Evolutionary conservation across 768 basidiomycete species (phyloP).

Genomic region (Podaxis sp.): DNA sequence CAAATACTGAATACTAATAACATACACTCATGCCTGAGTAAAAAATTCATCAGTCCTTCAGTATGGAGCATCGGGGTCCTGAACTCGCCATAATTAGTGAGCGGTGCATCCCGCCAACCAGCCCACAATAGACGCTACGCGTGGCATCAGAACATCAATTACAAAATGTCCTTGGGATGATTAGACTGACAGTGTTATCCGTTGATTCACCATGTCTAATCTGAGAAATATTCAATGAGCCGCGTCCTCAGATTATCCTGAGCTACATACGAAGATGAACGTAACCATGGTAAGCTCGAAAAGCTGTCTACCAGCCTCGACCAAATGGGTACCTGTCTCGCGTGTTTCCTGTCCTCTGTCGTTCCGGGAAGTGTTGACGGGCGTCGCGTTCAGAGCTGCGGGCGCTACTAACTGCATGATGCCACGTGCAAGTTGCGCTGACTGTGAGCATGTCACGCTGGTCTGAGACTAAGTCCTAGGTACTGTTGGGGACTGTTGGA

Average conservation of each 20-base stretch:
- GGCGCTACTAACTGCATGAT: background rate
- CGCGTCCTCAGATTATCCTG: background rate
- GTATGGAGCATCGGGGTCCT: background rate
- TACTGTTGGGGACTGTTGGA: too few relatives aligned
- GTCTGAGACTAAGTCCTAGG: too few relatives aligned
- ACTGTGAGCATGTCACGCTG: too few relatives aligned
- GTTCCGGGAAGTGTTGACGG: background rate
- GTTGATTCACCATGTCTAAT: constrained; percentile 77
- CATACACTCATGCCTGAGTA: constrained; percentile 55
- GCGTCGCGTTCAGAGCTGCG: background rate
- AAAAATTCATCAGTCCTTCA: background rate
- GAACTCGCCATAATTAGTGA: constrained; percentile 70
- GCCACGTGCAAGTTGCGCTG: background rate
- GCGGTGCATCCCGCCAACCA: constrained; percentile 71
- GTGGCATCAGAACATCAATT: constrained; percentile 3
- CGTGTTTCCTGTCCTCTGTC: background rate
- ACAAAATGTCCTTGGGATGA: background rate
- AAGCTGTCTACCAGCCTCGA: background rate
- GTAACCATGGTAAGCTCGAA: constrained; percentile 27
- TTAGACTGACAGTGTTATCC: constrained; percentile 63
- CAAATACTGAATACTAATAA: constrained; percentile 18
- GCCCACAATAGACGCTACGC: constrained; percentile 55
- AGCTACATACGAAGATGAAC: constrained; percentile 40
- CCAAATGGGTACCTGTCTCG: background rate
- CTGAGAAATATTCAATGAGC: constrained; percentile 31